These are phyloP conservation scores for Nicotiana knightiana DNA, from an alignment of 257 asterid genomes.

Conservation along the genomic window DNA sequence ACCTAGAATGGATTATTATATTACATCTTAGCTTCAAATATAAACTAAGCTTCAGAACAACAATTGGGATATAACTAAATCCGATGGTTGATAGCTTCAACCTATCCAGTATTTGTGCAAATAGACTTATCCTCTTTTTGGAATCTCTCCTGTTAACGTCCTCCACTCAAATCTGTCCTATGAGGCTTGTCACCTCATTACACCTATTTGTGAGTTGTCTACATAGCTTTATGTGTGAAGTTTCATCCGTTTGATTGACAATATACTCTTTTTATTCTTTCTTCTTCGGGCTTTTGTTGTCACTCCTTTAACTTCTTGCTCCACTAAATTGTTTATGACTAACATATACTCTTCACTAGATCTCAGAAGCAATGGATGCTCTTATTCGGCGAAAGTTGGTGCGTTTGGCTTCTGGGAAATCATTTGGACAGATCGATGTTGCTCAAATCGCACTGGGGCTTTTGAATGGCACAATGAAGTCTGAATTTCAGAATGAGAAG, in stretches of 20 bases:
- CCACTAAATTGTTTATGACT: constrained; percentile 13
- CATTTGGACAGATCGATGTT: constrained; percentile 56
- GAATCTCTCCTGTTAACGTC: background rate
- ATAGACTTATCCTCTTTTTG: background rate
- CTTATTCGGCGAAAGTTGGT: constrained; percentile 57
- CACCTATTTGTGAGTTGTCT: background rate
- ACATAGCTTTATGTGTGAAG: background rate
- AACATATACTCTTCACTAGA: constrained; percentile 40
- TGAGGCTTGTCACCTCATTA: background rate
- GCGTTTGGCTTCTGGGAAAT: constrained; percentile 52
- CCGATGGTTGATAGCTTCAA: background rate
- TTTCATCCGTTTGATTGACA: background rate
- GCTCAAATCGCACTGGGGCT: constrained; percentile 75
- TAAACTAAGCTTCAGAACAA: background rate
- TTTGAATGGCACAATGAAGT: constrained; percentile 61
- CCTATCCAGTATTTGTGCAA: background rate
- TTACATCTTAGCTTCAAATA: background rate
- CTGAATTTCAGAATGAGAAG: constrained; percentile 73
- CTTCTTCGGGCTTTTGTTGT: background rate
- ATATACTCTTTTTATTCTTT: background rate
- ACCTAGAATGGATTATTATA: background rate
- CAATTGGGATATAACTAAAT: background rate
- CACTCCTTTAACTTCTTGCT: background rate
- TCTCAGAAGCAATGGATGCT: constrained; percentile 74
- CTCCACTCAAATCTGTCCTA: background rate